Percentiles rank a stretch among this genome's conserved stretches.
These are phyloP conservation scores for Xylaria telfairii DNA, from an alignment of 495 filamentous ascomycete species.

Conservation along the genomic window DNA sequence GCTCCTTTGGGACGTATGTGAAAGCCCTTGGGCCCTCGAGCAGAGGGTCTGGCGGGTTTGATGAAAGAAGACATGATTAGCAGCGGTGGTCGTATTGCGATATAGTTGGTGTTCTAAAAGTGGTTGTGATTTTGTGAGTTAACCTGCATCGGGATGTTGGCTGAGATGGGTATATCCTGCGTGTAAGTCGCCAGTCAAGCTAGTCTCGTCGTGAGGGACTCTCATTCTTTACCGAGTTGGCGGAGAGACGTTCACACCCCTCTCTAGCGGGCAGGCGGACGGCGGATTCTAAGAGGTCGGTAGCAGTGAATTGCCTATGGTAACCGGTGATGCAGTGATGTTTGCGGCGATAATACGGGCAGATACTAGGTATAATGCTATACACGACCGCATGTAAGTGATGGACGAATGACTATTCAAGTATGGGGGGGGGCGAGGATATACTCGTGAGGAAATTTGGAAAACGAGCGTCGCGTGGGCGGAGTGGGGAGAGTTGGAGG, in stretches of 20 bases:
- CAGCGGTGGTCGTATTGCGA: neutral
- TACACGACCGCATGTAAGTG: neutral
- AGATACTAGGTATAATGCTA: neutral
- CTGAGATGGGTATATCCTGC: conserved; percentile 1
- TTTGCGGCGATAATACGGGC: neutral
- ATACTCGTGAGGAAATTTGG: conserved; percentile 23
- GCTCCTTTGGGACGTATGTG: conserved; percentile 35
- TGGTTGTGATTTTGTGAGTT: conserved; percentile 17
- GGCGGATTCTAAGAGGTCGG: neutral
- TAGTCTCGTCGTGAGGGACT: neutral
- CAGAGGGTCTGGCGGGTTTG: conserved; percentile 28
- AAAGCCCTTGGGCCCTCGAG: conserved; percentile 31
- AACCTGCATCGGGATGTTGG: neutral
- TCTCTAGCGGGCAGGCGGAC: neutral
- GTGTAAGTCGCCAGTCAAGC: conserved; percentile 12
- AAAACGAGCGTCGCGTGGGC: neutral
- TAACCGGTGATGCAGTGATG: neutral
- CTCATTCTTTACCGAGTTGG: conserved; percentile 7
- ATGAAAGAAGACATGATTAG: conserved; percentile 36
- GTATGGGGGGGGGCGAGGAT: conserved; percentile 18
- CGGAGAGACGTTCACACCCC: neutral
- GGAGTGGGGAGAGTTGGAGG: conserved; percentile 17
- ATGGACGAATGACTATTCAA: conserved; percentile 28
- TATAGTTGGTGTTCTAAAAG: neutral
- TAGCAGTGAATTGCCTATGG: neutral